Conservation (phyloP, 1,284 basidiomycete species). For the Rhodotorula sp. region DNA sequence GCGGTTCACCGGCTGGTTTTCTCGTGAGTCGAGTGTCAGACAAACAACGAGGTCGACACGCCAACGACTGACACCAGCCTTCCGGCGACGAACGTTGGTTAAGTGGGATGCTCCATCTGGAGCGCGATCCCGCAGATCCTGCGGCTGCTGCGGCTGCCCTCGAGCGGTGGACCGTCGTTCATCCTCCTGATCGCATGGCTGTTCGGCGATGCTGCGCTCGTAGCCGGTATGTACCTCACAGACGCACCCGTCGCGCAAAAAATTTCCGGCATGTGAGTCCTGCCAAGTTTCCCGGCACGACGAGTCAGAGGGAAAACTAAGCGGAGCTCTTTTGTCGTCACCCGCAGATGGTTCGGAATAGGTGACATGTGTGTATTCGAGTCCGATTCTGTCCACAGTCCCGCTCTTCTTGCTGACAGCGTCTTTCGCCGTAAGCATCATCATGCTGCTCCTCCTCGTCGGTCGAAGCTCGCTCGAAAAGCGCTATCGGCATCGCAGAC, state of each 20-base stretch:
- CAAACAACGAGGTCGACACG: background rate
- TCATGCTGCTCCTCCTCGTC: background rate
- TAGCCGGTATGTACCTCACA: conserved; percentile 5
- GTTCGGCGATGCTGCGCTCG: conserved; percentile 8
- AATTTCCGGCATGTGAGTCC: conserved; percentile 1
- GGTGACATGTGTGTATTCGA: conserved; percentile 2
- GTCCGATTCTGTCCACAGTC: background rate
- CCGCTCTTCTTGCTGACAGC: background rate
- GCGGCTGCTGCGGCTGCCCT: background rate
- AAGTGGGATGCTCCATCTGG: conserved; percentile 24
- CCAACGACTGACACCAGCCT: background rate
- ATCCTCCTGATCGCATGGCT: conserved; percentile 8
- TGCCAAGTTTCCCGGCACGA: background rate
- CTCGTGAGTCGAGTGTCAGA: background rate
- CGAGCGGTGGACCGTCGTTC: background rate
- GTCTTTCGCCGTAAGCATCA: background rate
- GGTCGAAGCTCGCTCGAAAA: background rate
- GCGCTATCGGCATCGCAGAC: background rate
- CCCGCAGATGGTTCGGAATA: conserved; percentile 3
- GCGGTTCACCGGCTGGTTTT: background rate
- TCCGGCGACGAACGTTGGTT: too few relatives aligned
- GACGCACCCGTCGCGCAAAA: conserved; percentile 1
- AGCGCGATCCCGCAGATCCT: conserved; percentile 21
- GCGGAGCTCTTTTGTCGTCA: too few relatives aligned
- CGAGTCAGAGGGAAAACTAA: background rate